These are phyloP conservation scores for Ophiostoma ips DNA, from an alignment of 2,329 filamentous ascomycete genomes.

Conservation along the genomic window DNA sequence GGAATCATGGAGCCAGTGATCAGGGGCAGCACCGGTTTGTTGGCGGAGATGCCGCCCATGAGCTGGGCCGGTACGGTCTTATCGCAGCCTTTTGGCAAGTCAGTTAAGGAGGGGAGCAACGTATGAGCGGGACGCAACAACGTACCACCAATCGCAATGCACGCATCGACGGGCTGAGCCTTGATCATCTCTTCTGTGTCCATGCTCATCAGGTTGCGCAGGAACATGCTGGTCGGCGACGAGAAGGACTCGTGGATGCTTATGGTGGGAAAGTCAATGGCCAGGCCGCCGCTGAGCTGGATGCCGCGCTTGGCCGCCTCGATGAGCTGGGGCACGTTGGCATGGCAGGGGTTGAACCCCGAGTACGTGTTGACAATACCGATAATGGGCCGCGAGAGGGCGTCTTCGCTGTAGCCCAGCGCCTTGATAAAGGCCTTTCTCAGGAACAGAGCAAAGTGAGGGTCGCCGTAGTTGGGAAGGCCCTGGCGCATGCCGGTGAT, in stretches of 20 bases:
- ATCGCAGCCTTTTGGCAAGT: constrained; percentile 47
- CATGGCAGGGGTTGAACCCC: constrained; percentile 61
- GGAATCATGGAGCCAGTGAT: constrained; percentile 64
- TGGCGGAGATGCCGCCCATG: constrained; percentile 63
- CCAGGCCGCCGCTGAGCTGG: constrained; percentile 50
- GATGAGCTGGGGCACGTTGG: constrained; percentile 56
- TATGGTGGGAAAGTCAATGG: constrained; percentile 62
- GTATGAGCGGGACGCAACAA: not conserved
- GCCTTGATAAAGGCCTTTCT: constrained; percentile 69
- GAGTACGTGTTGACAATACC: constrained; percentile 63
- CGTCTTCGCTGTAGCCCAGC: constrained; percentile 58
- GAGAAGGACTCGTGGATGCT: constrained; percentile 58
- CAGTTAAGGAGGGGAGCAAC: too few species aligned
- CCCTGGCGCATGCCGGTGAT: constrained; percentile 41
- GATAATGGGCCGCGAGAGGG: constrained; percentile 56
- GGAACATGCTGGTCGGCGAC: constrained; percentile 59
- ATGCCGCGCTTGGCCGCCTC: constrained; percentile 57
- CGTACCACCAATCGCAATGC: constrained; percentile 46
- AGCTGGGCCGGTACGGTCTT: constrained; percentile 62
- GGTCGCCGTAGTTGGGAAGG: constrained; percentile 55
- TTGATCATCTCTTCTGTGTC: constrained; percentile 68
- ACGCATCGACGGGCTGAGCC: constrained; percentile 56
- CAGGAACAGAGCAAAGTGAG: constrained; percentile 62
- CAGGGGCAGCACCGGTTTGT: constrained; percentile 55
- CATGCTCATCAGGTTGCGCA: constrained; percentile 65